phyloP scores from a whole-genome alignment of 2,329 filamentous ascomycete species.

The Fusarium sp. region DNA sequence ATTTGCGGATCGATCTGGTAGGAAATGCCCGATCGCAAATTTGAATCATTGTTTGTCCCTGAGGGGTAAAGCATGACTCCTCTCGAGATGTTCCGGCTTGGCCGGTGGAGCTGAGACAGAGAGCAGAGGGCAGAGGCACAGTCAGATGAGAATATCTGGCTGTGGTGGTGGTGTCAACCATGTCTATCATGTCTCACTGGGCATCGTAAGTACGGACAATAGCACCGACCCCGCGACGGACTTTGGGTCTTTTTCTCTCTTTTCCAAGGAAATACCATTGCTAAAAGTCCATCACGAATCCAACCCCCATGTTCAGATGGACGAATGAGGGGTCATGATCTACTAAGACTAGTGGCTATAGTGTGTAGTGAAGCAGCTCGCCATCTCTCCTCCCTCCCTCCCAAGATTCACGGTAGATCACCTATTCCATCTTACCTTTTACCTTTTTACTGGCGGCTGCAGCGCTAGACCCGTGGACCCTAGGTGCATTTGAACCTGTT shows the following conservation, averaged over 20 bases:
- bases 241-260: background rate
- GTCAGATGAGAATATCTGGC: conserved; percentile 45
- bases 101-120: conserved; percentile 33
- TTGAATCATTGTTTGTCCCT: conserved; percentile 43
- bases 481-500: conserved; percentile 38
- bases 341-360: background rate
- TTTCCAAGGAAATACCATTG: conserved; percentile 12
- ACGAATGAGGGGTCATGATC: conserved; percentile 6
- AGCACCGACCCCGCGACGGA: conserved; percentile 29
- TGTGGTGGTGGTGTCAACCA: conserved; percentile 43
- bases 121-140: conserved; percentile 27
- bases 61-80: conserved; percentile 44
- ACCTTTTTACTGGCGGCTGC: conserved; percentile 34
- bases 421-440: background rate
- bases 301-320: conserved; percentile 19
- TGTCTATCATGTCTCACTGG: conserved; percentile 49
- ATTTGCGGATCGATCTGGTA: conserved; percentile 44
- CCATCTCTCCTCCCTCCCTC: conserved; percentile 9
- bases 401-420: conserved; percentile 16
- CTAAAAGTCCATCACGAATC: conserved; percentile 8
- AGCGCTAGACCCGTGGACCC: conserved; percentile 35
- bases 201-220: conserved; percentile 2
- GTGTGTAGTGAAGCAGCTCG: conserved; percentile 2
- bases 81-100: conserved; percentile 14
- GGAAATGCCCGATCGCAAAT: conserved; percentile 44